A percentile compares a stretch with the other conserved stretches of the same genome.
These are phyloP conservation scores for Thyridium curvatum DNA, from an alignment of 2,329 filamentous ascomycete species.

Conservation along the genomic window DNA sequence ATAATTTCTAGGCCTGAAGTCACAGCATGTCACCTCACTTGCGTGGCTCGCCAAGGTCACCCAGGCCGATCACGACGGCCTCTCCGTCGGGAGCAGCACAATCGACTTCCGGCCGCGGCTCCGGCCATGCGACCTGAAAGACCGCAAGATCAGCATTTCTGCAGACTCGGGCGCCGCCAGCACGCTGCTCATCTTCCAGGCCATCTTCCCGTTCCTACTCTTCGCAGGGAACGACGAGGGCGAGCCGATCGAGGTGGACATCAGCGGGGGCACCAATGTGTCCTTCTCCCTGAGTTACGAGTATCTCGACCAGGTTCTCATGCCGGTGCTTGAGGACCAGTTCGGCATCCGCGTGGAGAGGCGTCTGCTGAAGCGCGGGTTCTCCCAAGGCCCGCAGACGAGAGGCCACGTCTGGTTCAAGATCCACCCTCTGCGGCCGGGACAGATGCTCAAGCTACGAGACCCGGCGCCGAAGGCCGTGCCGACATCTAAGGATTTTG, in stretches of 20 bases:
- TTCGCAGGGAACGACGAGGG: conserved; percentile 40
- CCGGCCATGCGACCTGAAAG: conserved; percentile 27
- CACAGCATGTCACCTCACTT: conserved; percentile 53
- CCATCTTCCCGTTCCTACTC: conserved; percentile 52
- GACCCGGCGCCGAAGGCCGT: conserved; percentile 8
- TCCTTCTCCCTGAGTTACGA: conserved; percentile 52
- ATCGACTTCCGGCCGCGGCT: conserved; percentile 39
- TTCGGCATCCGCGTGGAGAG: conserved; percentile 43
- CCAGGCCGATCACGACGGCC: conserved; percentile 41
- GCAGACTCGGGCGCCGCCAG: conserved; percentile 47
- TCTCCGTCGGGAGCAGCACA: conserved; percentile 42
- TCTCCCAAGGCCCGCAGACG: conserved; percentile 35
- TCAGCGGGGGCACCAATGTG: conserved; percentile 55
- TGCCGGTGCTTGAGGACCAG: conserved; percentile 44
- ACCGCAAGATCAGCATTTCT: conserved; percentile 39
- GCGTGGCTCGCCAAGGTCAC: conserved; percentile 47
- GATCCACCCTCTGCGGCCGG: conserved; percentile 21
- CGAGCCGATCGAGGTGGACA: conserved; percentile 39
- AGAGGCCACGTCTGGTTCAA: conserved; percentile 31
- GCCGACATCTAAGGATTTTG: conserved; percentile 7
- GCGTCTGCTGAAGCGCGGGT: conserved; percentile 38
- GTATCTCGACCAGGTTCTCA: conserved; percentile 55
- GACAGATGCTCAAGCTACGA: conserved; percentile 11
- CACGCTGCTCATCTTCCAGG: conserved; percentile 52
- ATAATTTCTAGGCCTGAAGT: conserved; percentile 46